phyloP scores from a whole-genome alignment of 495 filamentous ascomycete species.

The Annulohypoxylon stygium region DNA sequence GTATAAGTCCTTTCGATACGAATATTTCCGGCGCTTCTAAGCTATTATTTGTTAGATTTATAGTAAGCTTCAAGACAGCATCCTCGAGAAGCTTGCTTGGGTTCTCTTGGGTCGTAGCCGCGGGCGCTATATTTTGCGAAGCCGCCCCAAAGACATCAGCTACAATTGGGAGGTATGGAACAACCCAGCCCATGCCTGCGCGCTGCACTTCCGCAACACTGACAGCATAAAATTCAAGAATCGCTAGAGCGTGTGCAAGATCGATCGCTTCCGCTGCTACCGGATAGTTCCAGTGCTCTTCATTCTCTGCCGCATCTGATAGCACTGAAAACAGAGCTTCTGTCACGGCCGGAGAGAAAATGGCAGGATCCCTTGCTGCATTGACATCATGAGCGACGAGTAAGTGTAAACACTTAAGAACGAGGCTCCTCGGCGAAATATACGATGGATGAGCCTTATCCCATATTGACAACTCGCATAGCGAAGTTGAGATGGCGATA shows the following conservation, averaged over 20 bases:
- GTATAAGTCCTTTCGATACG: constrained; percentile 68
- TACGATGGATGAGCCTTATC: constrained; percentile 60
- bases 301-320: constrained; percentile 50
- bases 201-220: constrained; percentile 54
- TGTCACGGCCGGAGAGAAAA: constrained; percentile 66
- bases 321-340: constrained; percentile 66
- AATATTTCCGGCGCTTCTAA: constrained; percentile 74
- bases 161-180: constrained; percentile 56
- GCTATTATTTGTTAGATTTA: constrained; percentile 92
- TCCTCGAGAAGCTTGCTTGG: constrained; percentile 54
- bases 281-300: constrained; percentile 53
- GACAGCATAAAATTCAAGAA: constrained; percentile 61
- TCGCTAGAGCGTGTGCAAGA: constrained; percentile 55
- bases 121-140: constrained; percentile 15
- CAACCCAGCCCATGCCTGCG: constrained; percentile 52
- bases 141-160: constrained; percentile 55
- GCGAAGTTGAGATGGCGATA: constrained; percentile 61
- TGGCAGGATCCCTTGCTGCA: constrained; percentile 53
- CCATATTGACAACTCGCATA: constrained; percentile 69
- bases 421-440: constrained; percentile 73
- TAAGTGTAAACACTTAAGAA: constrained; percentile 73
- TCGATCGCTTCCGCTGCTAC: constrained; percentile 52
- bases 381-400: constrained; percentile 65
- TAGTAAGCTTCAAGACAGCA: constrained; percentile 74
- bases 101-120: constrained; percentile 47